Evolutionary conservation across 2,329 filamentous ascomycete genomes (phyloP), one percentile per base, ranked within the genome.

Genomic region (Neonectria hederae): DNA sequence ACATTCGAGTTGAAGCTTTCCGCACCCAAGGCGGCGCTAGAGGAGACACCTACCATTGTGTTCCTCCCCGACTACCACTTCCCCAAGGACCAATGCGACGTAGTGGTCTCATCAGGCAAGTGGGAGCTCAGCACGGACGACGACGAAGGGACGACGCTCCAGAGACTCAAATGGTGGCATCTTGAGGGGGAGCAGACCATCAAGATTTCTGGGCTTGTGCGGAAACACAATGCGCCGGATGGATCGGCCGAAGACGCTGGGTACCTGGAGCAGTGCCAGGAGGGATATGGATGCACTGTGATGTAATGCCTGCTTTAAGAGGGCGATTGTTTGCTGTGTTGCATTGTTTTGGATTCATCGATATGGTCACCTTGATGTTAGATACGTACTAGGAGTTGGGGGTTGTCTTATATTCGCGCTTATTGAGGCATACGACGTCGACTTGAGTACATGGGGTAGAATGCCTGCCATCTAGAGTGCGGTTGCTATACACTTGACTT

Each of bases 61-160:
- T 97, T 92, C 77, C 83, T 99, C 2, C 96, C 96, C 0, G 92
- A 94, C 61, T 97, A 92, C 75, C 96, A 99, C 79, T 99, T 97
- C 76, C 94, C 95, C 1, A 87, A 89, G 57, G 87, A 90, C 52
- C 83, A 87, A 48, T 92, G 89, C 42, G 85, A 84, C 0, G 89
- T 99, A 4, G 86, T 91, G 58, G 91, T 94, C 28, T 93, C 88
- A 54, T 92, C 91, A 0, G 97, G 97, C 7, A 96, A 95, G 76
- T 99, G 94, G 94, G 89, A 91, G 70, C 93, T 98, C 65, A 89
- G 88, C 69, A 86, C 83, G 5, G 90, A 94, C 65, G 91, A 94
- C 60, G 86, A 88, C 9, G 87, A 92, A 66, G 88, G 87, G 0
- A 88, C 88, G 5, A 82, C 88, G 70, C 83, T 93, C 65, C 95